Conservation (phyloP, 1,139 yeast species). For the Hansenula sp. region DNA sequence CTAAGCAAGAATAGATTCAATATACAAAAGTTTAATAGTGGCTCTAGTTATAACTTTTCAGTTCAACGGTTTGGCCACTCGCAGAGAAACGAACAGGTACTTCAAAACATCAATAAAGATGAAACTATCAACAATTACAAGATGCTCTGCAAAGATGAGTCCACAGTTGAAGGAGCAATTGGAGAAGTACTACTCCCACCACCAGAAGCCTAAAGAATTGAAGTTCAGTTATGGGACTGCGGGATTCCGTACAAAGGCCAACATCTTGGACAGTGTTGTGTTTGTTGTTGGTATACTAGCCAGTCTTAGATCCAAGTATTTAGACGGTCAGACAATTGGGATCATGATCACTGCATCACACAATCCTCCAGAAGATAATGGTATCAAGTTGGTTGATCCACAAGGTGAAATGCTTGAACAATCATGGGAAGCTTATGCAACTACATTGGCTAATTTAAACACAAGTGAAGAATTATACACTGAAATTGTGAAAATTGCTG, state of each 20-base stretch:
- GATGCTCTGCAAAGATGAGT: constrained; percentile 5
- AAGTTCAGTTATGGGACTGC: constrained; percentile 86
- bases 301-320: constrained; percentile 66
- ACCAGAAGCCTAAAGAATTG: constrained; percentile 42
- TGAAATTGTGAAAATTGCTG: constrained; percentile 28
- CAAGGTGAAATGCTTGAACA: constrained; percentile 87
- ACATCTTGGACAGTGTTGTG: constrained; percentile 72
- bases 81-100: too few species aligned
- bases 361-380: constrained; percentile 92
- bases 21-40: too few species aligned
- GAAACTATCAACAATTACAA: not conserved
- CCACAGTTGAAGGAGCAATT: constrained; percentile 10
- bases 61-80: too few species aligned
- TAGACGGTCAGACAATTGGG: constrained; percentile 69
- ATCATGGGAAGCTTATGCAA: constrained; percentile 82
- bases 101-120: too few species aligned
- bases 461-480: constrained; percentile 28
- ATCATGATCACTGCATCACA: constrained; percentile 98
- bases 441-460: constrained; percentile 68
- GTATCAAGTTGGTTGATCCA: constrained; percentile 95
- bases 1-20: too few species aligned
- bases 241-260: constrained; percentile 83
- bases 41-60: too few species aligned
- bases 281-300: constrained; percentile 85
- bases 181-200: constrained; percentile 12